Conservation (phyloP, 1,284 basidiomycete genomes). For the Neolentinus lepideus region DNA sequence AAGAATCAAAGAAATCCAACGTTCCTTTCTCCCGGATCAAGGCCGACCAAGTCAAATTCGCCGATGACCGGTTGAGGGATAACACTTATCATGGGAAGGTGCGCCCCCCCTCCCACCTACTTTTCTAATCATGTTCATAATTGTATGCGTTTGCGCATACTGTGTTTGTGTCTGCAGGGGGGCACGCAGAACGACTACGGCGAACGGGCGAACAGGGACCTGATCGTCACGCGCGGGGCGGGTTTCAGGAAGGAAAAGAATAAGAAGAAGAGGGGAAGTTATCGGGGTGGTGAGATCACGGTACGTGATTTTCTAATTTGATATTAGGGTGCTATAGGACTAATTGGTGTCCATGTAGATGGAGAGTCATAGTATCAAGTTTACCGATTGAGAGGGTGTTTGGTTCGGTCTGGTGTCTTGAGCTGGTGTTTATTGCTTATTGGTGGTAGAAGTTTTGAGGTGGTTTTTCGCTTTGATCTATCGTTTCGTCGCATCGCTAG, state of each 20-base stretch:
- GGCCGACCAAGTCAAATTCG: slow-evolving; percentile 48
- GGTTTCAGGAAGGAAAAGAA: slow-evolving; percentile 99
- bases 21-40: slow-evolving; percentile 83
- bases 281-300: slow-evolving; percentile 88
- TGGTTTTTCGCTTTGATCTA: too few relatives aligned
- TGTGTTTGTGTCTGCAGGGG: slow-evolving; percentile 34
- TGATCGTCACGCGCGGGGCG: slow-evolving; percentile 90
- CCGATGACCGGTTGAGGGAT: slow-evolving; percentile 59
- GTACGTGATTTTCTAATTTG: slow-evolving; percentile 34
- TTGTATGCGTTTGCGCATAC: neutral
- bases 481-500: too few relatives aligned
- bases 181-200: slow-evolving; percentile 79
- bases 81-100: slow-evolving; percentile 85
- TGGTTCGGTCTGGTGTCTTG: neutral
- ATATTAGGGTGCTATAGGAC: slow-evolving; percentile 1
- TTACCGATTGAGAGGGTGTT: slow-evolving; percentile 33
- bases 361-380: slow-evolving; percentile 82
- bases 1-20: slow-evolving; percentile 36
- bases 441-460: too few relatives aligned
- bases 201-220: slow-evolving; percentile 75
- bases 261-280: slow-evolving; percentile 96
- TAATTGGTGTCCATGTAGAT: slow-evolving; percentile 38
- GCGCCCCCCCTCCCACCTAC: too few relatives aligned
- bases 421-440: too few relatives aligned
- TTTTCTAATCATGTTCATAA: slow-evolving; percentile 5